These are phyloP conservation scores for Ilyonectria sp. DNA, from an alignment of 2,329 filamentous ascomycete genomes.

Conservation along the genomic window DNA sequence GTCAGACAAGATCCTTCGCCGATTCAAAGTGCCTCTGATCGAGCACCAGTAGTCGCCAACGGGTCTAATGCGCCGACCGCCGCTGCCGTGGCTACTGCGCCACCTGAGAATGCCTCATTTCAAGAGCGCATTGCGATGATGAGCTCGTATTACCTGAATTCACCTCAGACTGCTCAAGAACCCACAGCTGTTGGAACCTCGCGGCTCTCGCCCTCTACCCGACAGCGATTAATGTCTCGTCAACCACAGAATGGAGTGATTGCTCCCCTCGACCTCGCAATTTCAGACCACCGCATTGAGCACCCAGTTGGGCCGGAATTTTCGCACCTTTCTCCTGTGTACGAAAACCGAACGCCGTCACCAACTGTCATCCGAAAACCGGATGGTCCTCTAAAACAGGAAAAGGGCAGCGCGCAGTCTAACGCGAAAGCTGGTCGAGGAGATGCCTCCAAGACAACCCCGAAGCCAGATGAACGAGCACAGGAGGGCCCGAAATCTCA, in stretches of 20 bases:
- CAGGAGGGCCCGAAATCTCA: constrained; percentile 43
- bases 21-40: constrained; percentile 42
- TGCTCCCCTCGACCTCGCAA: constrained; percentile 70
- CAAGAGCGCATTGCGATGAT: constrained; percentile 60
- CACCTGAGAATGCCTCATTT: constrained; percentile 58
- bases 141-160: constrained; percentile 51
- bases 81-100: constrained; percentile 33
- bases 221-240: constrained; percentile 57
- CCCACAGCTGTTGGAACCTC: constrained; percentile 47
- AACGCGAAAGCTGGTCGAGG: constrained; percentile 37
- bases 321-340: constrained; percentile 79
- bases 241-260: constrained; percentile 65
- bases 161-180: constrained; percentile 51
- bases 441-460: constrained; percentile 37
- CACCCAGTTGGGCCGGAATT: constrained; percentile 56
- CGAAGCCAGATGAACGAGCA: constrained; percentile 25
- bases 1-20: constrained; percentile 28
- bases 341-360: constrained; percentile 80
- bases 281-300: constrained; percentile 59
- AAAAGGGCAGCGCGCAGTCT: constrained; percentile 41
- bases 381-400: constrained; percentile 56
- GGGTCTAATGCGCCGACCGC: constrained; percentile 48
- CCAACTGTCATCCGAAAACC: constrained; percentile 72
- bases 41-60: constrained; percentile 55
- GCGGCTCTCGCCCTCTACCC: constrained; percentile 52